Conservation (phyloP, 2,329 filamentous ascomycete species). For the Botrytis cinerea region DNA sequence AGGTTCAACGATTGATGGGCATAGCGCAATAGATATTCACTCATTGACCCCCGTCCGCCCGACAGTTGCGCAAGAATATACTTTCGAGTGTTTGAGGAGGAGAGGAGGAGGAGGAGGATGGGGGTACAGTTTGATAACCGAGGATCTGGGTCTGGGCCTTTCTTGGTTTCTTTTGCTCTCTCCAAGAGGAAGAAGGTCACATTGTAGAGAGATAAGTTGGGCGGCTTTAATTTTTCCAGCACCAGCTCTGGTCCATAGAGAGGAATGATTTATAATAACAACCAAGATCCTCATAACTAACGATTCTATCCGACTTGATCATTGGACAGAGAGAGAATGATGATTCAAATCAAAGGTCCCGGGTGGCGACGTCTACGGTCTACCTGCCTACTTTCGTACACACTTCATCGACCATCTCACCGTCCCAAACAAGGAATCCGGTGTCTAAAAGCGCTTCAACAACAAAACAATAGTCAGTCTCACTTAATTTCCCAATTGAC, state of each 20-base stretch:
- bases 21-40: neutral
- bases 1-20: neutral
- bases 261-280: neutral
- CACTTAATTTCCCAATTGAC: neutral
- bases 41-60: neutral
- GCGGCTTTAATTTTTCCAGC: too few relatives aligned
- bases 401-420: neutral
- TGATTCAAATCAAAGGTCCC: neutral
- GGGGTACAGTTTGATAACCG: neutral
- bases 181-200: too few relatives aligned
- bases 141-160: neutral
- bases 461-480: neutral
- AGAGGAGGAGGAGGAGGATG: neutral
- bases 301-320: neutral
- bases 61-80: neutral
- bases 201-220: too few relatives aligned
- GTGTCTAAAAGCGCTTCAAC: constrained; percentile 4
- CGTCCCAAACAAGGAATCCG: neutral
- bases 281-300: neutral
- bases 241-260: neutral
- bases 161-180: neutral
- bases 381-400: neutral
- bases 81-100: neutral
- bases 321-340: neutral
- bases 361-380: constrained; percentile 5